Conservation (phyloP, 768 basidiomycete genomes). For the Obba rivulosa region DNA sequence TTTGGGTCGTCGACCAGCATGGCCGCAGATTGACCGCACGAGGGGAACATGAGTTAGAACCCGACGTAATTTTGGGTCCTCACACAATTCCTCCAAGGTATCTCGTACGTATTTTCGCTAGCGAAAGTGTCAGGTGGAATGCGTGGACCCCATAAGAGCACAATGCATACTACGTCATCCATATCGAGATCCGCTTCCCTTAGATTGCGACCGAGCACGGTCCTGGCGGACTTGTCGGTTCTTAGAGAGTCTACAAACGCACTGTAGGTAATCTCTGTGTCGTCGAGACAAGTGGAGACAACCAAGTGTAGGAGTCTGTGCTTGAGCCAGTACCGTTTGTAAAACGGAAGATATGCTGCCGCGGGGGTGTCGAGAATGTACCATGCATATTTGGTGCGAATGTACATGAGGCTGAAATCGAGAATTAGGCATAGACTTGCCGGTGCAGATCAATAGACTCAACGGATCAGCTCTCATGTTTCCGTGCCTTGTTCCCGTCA, state of each 20-base stretch:
- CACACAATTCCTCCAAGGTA: conserved; percentile 34
- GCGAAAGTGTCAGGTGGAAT: not conserved
- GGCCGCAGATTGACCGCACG: conserved; percentile 26
- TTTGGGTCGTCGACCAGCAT: not conserved
- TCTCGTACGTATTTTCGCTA: conserved; percentile 42
- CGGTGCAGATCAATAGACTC: conserved; percentile 9
- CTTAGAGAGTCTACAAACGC: conserved; percentile 19
- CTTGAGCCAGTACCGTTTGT: conserved; percentile 39
- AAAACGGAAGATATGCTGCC: conserved; percentile 39
- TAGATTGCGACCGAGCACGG: conserved; percentile 41
- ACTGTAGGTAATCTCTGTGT: not conserved
- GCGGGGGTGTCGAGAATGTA: conserved; percentile 59
- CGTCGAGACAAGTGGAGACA: conserved; percentile 17
- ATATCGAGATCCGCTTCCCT: conserved; percentile 36
- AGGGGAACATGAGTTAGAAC: conserved; percentile 29
- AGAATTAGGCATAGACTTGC: not conserved
- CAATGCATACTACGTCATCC: conserved; percentile 40
- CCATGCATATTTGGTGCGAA: conserved; percentile 61
- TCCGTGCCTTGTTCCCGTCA: conserved; percentile 19
- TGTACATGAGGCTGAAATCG: conserved; percentile 49
- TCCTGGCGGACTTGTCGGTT: conserved; percentile 24
- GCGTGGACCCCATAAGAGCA: not conserved
- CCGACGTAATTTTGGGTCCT: conserved; percentile 27
- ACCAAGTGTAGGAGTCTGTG: conserved; percentile 37
- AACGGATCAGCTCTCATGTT: conserved; percentile 39